Evolutionary conservation across 139 green algal species (phyloP).

Genomic region (Micractinium conductrix): DNA sequence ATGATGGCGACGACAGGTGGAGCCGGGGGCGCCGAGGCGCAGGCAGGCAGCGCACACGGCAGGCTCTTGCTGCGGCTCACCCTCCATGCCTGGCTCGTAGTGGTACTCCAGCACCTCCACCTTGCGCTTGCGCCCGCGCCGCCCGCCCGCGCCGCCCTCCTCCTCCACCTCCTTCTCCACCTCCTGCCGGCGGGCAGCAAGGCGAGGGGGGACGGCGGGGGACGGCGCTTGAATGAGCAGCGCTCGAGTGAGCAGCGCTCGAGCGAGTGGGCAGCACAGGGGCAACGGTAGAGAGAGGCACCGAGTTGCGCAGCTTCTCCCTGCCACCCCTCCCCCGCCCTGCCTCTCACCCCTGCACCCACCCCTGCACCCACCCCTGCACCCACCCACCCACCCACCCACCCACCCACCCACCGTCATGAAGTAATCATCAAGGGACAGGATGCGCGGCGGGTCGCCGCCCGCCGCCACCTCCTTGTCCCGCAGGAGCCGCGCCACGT

Average conservation of each 20-base stretch:
- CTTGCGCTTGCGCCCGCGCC: constrained; percentile 43
- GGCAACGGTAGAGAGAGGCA: no score
- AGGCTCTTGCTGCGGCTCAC: no score
- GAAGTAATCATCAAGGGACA: constrained; percentile 91
- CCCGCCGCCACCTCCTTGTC: constrained; percentile 73
- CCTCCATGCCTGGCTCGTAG: constrained; percentile 59
- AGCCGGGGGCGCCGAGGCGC: no score
- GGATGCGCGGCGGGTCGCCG: constrained; percentile 68
- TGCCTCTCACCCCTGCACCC: neutral
- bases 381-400: neutral
- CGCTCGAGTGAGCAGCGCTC: no score
- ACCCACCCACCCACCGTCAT: constrained; percentile 56
- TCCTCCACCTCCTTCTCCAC: constrained; percentile 65
- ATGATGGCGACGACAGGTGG: neutral
- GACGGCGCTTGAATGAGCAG: no score
- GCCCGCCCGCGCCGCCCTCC: neutral
- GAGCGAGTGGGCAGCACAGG: no score
- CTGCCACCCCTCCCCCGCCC: neutral
- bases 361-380: neutral
- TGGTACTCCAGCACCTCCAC: constrained; percentile 70
- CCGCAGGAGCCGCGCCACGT: constrained; percentile 63
- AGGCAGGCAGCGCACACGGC: no score
- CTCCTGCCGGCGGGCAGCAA: no score
- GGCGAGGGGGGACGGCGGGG: no score
- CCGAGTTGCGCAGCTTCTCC: no score